Base-by-base conservation (phyloP, 2,329 filamentous ascomycete species). In the Pseudopyricularia cyperi region DNA sequence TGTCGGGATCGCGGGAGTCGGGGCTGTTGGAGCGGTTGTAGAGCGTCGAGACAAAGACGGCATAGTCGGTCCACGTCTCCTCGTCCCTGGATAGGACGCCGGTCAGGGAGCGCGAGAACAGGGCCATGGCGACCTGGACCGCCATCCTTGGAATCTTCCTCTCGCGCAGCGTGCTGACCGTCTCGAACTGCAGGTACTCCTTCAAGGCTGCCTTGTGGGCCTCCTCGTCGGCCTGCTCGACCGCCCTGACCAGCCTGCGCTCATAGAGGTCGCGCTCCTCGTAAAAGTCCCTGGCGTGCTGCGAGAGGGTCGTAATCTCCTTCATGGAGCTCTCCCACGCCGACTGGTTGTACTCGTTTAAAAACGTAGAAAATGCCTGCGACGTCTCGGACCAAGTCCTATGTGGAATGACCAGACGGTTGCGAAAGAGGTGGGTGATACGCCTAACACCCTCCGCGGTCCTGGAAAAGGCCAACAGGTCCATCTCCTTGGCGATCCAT, bases 111-210 rank as follows among this genome's bases (percentile, higher is more conserved):
- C 91, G 82, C 59, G 89, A 82, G 62, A 87, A 95, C 1, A 96
- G 73, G n/a, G 76, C 78, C 30, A 77, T 67, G 59, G 76, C 80
- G 4, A 83, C 69, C 49, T 74, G 70, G 33, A 76, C 63, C 30
- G 72, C 66, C 17, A 71, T 65, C 24, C 69, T 66, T 11, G 66
- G 63, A 48, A 69, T 66, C 49, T 72, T 71, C 42, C 70, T 71
- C 50, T 73, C 81, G 55, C 77, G 77, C 58, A 76, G 76, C 56
- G 72, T 74, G 61, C 82, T 79, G 17, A 67, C 72, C 60, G 83
- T 76, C 70, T 98, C 93, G 86, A 88, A 96, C 52, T 87, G 82
- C 17, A 97, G 71, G 60, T 98, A 98, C 52, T 85, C 79, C 4
- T 65, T 67, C 68, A 83, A 72, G 44, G 68, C 64, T 19, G 65